Percentiles rank a stretch among this genome's conserved stretches.
These are phyloP conservation scores for Fusarium anguioides DNA, from an alignment of 2,329 filamentous ascomycete species.

Conservation along the genomic window DNA sequence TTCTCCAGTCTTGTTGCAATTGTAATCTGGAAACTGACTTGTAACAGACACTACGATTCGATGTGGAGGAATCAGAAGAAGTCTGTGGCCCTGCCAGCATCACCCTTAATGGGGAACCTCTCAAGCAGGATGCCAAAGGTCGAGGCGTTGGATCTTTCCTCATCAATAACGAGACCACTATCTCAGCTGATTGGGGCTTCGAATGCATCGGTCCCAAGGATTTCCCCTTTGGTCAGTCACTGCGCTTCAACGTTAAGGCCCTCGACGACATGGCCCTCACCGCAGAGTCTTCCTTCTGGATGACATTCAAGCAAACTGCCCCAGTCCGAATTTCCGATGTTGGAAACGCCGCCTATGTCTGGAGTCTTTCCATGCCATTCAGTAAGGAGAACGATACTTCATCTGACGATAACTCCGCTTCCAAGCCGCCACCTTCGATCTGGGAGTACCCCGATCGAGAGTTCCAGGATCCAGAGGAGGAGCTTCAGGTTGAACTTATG, in stretches of 20 bases:
- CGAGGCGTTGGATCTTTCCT: conserved; percentile 56
- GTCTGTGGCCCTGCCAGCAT: conserved; percentile 60
- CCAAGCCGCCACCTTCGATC: conserved; percentile 8
- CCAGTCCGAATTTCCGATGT: conserved; percentile 57
- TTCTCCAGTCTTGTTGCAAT: not conserved
- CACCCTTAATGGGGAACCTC: conserved; percentile 58
- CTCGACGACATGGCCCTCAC: conserved; percentile 55
- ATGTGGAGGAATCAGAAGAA: conserved; percentile 58
- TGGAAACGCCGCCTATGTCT: conserved; percentile 52
- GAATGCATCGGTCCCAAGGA: conserved; percentile 56
- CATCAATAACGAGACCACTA: conserved; percentile 51
- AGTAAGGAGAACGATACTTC: conserved; percentile 19
- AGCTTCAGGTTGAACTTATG: conserved; percentile 56
- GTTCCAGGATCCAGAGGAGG: conserved; percentile 48
- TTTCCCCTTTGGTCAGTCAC: conserved; percentile 55
- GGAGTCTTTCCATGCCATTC: conserved; percentile 42
- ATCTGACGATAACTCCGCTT: conserved; percentile 3
- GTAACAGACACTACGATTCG: conserved; percentile 54
- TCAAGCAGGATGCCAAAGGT: conserved; percentile 55
- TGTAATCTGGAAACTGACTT: conserved; percentile 10
- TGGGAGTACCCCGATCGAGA: conserved; percentile 24
- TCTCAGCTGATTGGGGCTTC: conserved; percentile 60
- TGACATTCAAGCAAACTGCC: conserved; percentile 59
- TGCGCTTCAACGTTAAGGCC: conserved; percentile 57
- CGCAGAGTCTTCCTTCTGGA: conserved; percentile 54